These are phyloP conservation scores for Boletus fagicola DNA, from an alignment of 768 basidiomycete genomes.

Conservation along the genomic window DNA sequence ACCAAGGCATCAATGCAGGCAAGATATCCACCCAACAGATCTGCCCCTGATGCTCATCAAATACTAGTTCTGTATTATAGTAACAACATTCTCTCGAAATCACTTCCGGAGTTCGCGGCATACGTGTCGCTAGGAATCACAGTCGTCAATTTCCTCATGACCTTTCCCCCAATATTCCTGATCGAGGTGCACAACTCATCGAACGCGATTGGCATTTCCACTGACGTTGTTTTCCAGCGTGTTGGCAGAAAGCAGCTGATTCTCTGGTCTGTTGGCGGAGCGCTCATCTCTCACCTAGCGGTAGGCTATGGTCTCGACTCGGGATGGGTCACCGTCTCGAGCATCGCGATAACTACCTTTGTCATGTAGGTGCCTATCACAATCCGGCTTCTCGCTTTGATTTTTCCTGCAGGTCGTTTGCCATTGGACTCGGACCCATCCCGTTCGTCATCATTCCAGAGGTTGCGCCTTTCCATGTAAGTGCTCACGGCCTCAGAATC, in stretches of 20 bases:
- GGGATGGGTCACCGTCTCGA: conserved; percentile 58
- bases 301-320: conserved; percentile 72
- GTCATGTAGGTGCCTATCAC: conserved; percentile 57
- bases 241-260: conserved; percentile 73
- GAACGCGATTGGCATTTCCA: conserved; percentile 1
- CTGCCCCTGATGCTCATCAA: background rate
- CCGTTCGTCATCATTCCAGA: conserved; percentile 94
- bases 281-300: conserved; percentile 59
- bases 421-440: conserved; percentile 85
- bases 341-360: conserved; percentile 73
- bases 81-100: conserved; percentile 79
- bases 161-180: conserved; percentile 81
- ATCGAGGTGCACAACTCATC: conserved; percentile 58
- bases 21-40: conserved; percentile 5
- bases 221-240: conserved; percentile 42
- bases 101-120: conserved; percentile 75
- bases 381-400: conserved; percentile 1
- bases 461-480: conserved; percentile 74
- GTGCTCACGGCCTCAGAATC: conserved; percentile 27
- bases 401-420: conserved; percentile 63
- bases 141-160: conserved; percentile 71
- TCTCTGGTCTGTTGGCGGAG: conserved; percentile 62
- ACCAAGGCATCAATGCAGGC: conserved; percentile 77
- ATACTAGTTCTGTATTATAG: conserved; percentile 82
- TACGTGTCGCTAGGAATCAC: conserved; percentile 85